phyloP scores from a whole-genome alignment of 345 rosid genomes.

The Populus nigra region DNA sequence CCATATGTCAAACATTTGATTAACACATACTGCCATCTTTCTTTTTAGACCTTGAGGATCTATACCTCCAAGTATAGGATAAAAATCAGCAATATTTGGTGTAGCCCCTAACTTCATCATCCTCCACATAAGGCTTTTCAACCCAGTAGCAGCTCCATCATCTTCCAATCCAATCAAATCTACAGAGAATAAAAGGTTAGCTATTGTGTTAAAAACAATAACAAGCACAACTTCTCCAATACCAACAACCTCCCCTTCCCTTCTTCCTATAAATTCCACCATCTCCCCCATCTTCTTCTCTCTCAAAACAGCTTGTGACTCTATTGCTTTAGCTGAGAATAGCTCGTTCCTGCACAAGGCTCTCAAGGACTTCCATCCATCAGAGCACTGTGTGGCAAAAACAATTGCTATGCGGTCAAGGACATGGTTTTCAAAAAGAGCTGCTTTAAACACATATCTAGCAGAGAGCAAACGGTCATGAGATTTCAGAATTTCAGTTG shows the following conservation, averaged over 20 bases:
- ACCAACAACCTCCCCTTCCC: constrained; percentile 8
- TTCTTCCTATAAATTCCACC: constrained; percentile 7
- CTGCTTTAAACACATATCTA: no score
- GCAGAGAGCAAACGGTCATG: neutral
- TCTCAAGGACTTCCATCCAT: constrained; percentile 11
- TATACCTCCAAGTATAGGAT: neutral
- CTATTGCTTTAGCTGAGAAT: constrained; percentile 11
- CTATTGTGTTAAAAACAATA: constrained; percentile 10
- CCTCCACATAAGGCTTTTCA: neutral
- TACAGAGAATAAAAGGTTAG: constrained; percentile 15
- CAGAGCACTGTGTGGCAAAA: neutral
- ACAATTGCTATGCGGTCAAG: neutral
- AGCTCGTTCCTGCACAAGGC: constrained; percentile 17
- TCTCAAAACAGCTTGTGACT: constrained; percentile 13
- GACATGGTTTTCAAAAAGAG: no score
- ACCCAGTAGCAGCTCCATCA: neutral
- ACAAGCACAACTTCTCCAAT: constrained; percentile 15
- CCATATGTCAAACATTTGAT: constrained; percentile 8
- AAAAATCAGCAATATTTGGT: constrained; percentile 12
- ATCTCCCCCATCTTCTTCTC: constrained; percentile 16
- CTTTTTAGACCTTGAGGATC: constrained; percentile 17
- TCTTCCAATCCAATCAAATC: constrained; percentile 5
- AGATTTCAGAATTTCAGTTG: neutral
- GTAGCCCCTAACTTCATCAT: neutral
- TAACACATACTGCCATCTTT: neutral